Percentiles rank a stretch among this genome's conserved stretches.
These are phyloP conservation scores for Kwoniella europaea DNA, from an alignment of 768 basidiomycete genomes.

Conservation along the genomic window DNA sequence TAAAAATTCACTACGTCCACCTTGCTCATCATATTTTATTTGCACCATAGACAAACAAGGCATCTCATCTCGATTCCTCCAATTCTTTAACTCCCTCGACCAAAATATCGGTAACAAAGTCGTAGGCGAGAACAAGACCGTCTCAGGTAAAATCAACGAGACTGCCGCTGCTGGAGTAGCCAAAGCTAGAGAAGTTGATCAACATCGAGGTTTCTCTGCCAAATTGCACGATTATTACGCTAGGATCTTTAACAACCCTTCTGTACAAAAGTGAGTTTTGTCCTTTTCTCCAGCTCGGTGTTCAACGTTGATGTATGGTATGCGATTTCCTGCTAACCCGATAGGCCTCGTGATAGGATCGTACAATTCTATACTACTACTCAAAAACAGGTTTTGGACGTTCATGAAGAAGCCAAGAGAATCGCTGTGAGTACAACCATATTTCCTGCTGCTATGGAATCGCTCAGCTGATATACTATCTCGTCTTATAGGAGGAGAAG, in stretches of 20 bases:
- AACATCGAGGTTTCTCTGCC: conserved; percentile 77
- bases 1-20: no score
- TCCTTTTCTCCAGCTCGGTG: neutral
- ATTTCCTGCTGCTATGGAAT: neutral
- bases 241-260: conserved; percentile 71
- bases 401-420: conserved; percentile 88
- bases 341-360: conserved; percentile 60
- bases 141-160: conserved; percentile 73
- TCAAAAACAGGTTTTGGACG: conserved; percentile 84
- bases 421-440: conserved; percentile 64
- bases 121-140: conserved; percentile 78
- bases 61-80: conserved; percentile 82
- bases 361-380: conserved; percentile 81
- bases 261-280: conserved; percentile 67
- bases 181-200: conserved; percentile 76
- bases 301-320: conserved; percentile 5
- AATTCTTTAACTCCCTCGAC: conserved; percentile 77
- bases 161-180: conserved; percentile 69
- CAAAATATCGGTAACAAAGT: conserved; percentile 69
- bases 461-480: neutral
- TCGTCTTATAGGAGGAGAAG: conserved; percentile 48
- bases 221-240: conserved; percentile 66
- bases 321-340: conserved; percentile 12
- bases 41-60: conserved; percentile 70
- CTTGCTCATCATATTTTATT: conserved; percentile 62